Percentiles rank a stretch among this genome's conserved stretches.
phyloP scores from a whole-genome alignment of 108 stramenopile species.

The Cyclostephanos tholiformis region DNA sequence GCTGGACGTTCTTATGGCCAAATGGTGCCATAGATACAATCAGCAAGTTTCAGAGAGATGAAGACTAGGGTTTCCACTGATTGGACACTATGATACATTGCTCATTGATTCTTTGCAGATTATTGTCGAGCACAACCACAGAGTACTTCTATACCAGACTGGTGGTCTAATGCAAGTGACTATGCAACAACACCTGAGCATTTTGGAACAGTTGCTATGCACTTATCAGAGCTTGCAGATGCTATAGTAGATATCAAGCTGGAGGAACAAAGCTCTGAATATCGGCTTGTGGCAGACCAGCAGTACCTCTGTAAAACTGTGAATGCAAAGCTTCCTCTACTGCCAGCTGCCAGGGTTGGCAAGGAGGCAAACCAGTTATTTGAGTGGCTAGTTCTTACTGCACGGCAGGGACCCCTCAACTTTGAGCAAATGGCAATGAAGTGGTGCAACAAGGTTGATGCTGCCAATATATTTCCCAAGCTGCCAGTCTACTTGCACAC shows the following conservation, averaged over 20 bases:
- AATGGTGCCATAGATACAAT: constrained; percentile 32
- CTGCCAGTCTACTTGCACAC: constrained; percentile 21
- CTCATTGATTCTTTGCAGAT: constrained; percentile 37
- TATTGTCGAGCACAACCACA: constrained; percentile 22
- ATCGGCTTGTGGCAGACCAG: constrained; percentile 23
- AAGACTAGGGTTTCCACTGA: constrained; percentile 20
- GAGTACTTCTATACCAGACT: constrained; percentile 24
- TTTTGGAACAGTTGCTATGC: constrained; percentile 29
- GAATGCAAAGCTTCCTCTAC: constrained; percentile 14
- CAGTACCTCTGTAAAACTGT: constrained; percentile 18
- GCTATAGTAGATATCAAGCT: background rate
- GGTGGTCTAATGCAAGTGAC: constrained; percentile 44
- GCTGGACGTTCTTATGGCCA: constrained; percentile 17
- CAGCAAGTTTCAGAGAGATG: constrained; percentile 18
- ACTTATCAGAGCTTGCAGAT: constrained; percentile 2
- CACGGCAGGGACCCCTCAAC: constrained; percentile 6
- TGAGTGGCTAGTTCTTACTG: background rate
- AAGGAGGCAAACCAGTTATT: constrained; percentile 4
- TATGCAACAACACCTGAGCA: constrained; percentile 29
- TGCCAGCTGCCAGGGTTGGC: constrained; percentile 13
- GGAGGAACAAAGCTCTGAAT: background rate
- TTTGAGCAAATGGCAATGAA: constrained; percentile 12
- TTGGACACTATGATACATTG: constrained; percentile 40
- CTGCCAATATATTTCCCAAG: constrained; percentile 29
- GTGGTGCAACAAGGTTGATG: constrained; percentile 35